Base-by-base conservation (phyloP, 164 flowering plant genomes). In the Amborella trichopoda region DNA sequence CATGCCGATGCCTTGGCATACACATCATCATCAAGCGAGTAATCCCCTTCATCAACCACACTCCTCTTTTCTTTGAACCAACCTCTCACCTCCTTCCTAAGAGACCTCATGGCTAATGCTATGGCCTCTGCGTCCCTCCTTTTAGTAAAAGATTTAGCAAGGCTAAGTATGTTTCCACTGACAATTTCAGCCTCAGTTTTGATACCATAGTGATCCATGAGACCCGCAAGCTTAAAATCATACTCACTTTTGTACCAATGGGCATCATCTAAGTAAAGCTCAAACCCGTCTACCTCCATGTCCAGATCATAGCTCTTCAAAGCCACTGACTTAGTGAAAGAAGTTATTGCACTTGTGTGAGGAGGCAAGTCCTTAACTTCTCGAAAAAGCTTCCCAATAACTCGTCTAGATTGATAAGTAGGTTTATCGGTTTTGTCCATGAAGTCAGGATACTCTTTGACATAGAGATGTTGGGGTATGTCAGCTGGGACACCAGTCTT, bases 1-100 rank as follows among this genome's bases (percentile, higher is more conserved):
- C 95, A 85, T 27, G 94, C 95, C 0, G 95, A 82, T 4, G 95
- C 95, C 55, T 75, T 80, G 26, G 93, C 84, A 56, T 56, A 54
- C 3, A 42, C 32, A 46, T 76, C 67, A 16, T 63, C 69, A 4
- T 22, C 44, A 14, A 21, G 23, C 8, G 24, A 64, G 9, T 46
- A 38, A 38, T 49, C 64, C 16, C 16, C 16, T 22, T 38, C 21
- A 18, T 38, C 18, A 16, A 40, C 38, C 18, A 32, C 51, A 14
- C 34, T 55, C 8, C 32, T 51, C 46, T 54, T 52, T 33, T 65
- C 63, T 23, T 64, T 64, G 60, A 84, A 80, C 84, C 87, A 76
- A 0, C 54, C 28, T 52, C 84, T 55, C 18, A 78, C 97, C 51
- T 88, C 85, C 60, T 73, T 82, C 50, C 69, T 84, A 55, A 84